Percentiles rank a stretch among this genome's conserved stretches.
Conservation (phyloP, 345 rosid genomes). For the Cardamine occulta region DNA sequence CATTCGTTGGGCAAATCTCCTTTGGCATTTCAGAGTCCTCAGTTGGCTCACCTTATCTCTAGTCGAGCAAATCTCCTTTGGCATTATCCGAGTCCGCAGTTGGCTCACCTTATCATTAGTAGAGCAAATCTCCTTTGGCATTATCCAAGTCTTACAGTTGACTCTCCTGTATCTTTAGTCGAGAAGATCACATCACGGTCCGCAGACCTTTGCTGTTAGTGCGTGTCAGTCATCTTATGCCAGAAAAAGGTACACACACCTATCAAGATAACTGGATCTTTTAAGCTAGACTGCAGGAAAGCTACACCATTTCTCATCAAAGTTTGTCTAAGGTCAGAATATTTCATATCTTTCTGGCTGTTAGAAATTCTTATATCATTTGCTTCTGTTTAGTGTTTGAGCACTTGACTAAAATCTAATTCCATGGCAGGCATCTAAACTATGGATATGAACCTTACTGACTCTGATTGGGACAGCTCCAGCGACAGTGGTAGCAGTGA, state of each 20-base stretch:
- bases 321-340: conserved; percentile 35
- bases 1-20: conserved; percentile 56
- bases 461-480: conserved; percentile 86
- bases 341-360: conserved; percentile 12
- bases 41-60: conserved; percentile 46
- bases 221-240: neutral
- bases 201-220: conserved; percentile 11
- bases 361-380: conserved; percentile 10
- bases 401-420: conserved; percentile 30
- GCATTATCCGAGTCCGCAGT: conserved; percentile 42
- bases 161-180: conserved; percentile 35
- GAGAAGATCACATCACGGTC: conserved; percentile 41
- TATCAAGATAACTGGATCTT: neutral
- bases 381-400: conserved; percentile 25
- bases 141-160: conserved; percentile 40
- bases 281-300: conserved; percentile 15
- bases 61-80: conserved; percentile 54
- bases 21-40: conserved; percentile 50
- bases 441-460: conserved; percentile 67
- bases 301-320: conserved; percentile 19
- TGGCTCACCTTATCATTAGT: conserved; percentile 44
- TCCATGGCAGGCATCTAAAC: conserved; percentile 45
- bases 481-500: conserved; percentile 86
- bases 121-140: conserved; percentile 64
- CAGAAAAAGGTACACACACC: neutral